Conservation (phyloP, 2,329 filamentous ascomycete genomes). For the Verruconis gallopava region DNA sequence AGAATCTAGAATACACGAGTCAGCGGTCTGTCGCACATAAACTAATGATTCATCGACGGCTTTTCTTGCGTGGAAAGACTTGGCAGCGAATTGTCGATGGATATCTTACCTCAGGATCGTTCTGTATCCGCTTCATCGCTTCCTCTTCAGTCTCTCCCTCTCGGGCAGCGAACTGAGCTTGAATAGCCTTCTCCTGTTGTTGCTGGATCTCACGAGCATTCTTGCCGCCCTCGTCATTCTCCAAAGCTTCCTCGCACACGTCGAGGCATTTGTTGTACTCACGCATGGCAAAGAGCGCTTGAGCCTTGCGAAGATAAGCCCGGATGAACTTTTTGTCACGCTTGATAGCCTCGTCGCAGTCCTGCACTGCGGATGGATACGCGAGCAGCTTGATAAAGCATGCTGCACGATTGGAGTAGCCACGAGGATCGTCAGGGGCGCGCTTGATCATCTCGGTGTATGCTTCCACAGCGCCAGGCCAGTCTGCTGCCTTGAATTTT, state of each 20-base stretch:
- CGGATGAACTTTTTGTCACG: slow-evolving; percentile 86
- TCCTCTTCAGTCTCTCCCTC: slow-evolving; percentile 95
- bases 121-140: slow-evolving; percentile 79
- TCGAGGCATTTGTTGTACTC: slow-evolving; percentile 95
- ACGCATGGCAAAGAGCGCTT: slow-evolving; percentile 93
- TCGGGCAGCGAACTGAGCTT: slow-evolving; percentile 77
- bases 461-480: slow-evolving; percentile 85
- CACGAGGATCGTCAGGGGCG: slow-evolving; percentile 79
- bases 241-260: slow-evolving; percentile 66
- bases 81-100: not conserved
- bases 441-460: slow-evolving; percentile 97
- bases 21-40: too few relatives aligned
- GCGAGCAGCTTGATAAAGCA: slow-evolving; percentile 94
- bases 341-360: slow-evolving; percentile 86
- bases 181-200: slow-evolving; percentile 84
- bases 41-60: not conserved
- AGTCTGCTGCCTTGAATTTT: slow-evolving; percentile 95
- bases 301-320: slow-evolving; percentile 91
- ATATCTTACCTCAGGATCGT: slow-evolving; percentile 68
- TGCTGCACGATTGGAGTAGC: slow-evolving; percentile 93
- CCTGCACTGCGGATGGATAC: slow-evolving; percentile 83
- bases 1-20: slow-evolving; percentile 63
- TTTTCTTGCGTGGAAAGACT: too few relatives aligned
- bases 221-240: slow-evolving; percentile 65
- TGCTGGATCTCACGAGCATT: slow-evolving; percentile 86